Evolutionary conservation across 225 moss, liverwort and hornwort species (phyloP).

Genomic region (Neckera pumila): DNA sequence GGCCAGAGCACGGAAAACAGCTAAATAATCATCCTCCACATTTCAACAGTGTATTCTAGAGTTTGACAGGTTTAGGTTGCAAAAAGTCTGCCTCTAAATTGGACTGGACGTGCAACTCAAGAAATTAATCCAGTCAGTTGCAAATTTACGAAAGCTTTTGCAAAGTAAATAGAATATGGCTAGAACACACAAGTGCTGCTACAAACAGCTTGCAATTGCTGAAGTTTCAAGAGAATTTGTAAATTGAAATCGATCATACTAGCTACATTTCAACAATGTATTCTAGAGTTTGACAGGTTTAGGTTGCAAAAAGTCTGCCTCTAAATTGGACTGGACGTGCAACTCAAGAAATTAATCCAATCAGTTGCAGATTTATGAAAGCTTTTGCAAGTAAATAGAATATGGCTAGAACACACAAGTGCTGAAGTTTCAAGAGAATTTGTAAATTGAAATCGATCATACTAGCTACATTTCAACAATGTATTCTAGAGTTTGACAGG

Average conservation of each 20-base stretch:
- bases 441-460: too few species aligned
- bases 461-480: neutral
- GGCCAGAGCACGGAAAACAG: neutral
- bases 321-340: neutral
- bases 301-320: neutral
- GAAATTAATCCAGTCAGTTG: neutral
- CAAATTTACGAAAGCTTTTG: neutral
- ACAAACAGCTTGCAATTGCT: neutral
- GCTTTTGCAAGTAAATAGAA: neutral
- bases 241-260: too few species aligned
- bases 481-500: too few species aligned
- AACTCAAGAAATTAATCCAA: neutral
- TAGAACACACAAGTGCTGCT: neutral
- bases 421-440: neutral
- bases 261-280: too few species aligned
- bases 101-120: neutral
- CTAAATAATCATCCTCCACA: neutral
- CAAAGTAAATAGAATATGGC: neutral
- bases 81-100: neutral
- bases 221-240: neutral
- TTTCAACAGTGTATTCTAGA: too few species aligned
- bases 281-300: too few species aligned
- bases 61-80: neutral
- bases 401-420: neutral
- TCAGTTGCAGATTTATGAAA: neutral